Conservation (phyloP, 2,329 filamentous ascomycete species). For the Claviceps africana region DNA sequence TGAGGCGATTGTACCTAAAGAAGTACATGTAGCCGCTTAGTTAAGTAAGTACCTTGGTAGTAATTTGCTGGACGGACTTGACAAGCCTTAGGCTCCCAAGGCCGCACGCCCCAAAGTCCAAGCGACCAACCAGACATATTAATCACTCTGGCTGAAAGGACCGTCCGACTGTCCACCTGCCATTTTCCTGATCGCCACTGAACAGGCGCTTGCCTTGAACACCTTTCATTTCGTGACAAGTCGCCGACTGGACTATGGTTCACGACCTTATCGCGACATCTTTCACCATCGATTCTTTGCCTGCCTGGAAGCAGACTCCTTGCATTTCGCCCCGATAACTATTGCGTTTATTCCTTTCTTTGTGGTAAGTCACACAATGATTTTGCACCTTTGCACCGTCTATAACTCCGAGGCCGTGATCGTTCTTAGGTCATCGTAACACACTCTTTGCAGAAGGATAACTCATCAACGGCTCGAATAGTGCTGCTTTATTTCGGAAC, state of each 20-base stretch:
- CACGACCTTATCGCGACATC: neutral
- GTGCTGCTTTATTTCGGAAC: constrained; percentile 13
- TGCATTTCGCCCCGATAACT: constrained; percentile 15
- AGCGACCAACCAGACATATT: neutral
- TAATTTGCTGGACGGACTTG: neutral
- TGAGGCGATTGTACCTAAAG: too few relatives aligned
- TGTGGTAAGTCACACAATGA: constrained; percentile 12
- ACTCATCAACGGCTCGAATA: constrained; percentile 1
- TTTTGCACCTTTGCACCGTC: neutral
- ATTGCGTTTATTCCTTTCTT: constrained; percentile 7
- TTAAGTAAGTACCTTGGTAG: too few relatives aligned
- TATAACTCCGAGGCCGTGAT: neutral
- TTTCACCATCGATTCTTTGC: constrained; percentile 9
- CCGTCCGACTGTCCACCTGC: neutral
- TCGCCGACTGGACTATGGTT: neutral
- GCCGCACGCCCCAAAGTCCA: neutral
- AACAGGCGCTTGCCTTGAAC: neutral
- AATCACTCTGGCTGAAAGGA: neutral
- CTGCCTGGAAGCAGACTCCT: constrained; percentile 26
- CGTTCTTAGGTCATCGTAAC: neutral
- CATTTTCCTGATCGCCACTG: neutral
- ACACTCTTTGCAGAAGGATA: neutral
- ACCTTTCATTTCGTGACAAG: constrained; percentile 1
- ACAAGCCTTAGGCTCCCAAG: neutral
- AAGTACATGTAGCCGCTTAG: neutral